A percentile compares a stretch with the other conserved stretches of the same genome.
These are phyloP conservation scores for Scheffersomyces lignicola DNA, from an alignment of 1,139 yeast genomes.

Conservation along the genomic window DNA sequence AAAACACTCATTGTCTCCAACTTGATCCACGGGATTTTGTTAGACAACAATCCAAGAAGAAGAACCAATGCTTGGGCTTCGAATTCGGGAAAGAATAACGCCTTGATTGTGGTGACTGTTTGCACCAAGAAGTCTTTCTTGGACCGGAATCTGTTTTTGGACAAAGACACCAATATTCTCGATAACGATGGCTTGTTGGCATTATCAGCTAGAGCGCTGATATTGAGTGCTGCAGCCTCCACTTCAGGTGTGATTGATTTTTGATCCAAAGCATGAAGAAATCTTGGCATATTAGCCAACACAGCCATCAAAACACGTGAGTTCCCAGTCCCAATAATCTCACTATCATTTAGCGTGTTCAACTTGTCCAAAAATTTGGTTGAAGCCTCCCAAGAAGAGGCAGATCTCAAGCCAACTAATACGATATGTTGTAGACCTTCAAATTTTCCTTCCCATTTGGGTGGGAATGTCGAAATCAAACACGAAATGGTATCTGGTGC, in stretches of 20 bases:
- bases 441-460: slow-evolving; percentile 93
- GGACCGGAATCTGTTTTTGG: slow-evolving; percentile 78
- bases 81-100: slow-evolving; percentile 70
- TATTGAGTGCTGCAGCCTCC: slow-evolving; percentile 55
- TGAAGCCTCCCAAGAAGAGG: slow-evolving; percentile 78
- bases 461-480: slow-evolving; percentile 83
- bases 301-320: slow-evolving; percentile 70
- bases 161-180: slow-evolving; percentile 72
- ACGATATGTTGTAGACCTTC: slow-evolving; percentile 83
- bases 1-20: slow-evolving; percentile 75
- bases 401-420: slow-evolving; percentile 78
- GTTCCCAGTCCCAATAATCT: slow-evolving; percentile 73
- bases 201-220: slow-evolving; percentile 61
- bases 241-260: slow-evolving; percentile 53
- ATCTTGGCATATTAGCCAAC: slow-evolving; percentile 79
- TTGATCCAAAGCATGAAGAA: slow-evolving; percentile 72
- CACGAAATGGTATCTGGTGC: slow-evolving; percentile 85
- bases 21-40: slow-evolving; percentile 76
- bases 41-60: slow-evolving; percentile 74
- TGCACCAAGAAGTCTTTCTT: slow-evolving; percentile 87
- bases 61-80: slow-evolving; percentile 77
- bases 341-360: slow-evolving; percentile 66
- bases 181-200: slow-evolving; percentile 62
- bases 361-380: slow-evolving; percentile 72
- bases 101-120: slow-evolving; percentile 65